Conservation (phyloP, 1,284 basidiomycete species). For the Laetiporus sulphureus region DNA sequence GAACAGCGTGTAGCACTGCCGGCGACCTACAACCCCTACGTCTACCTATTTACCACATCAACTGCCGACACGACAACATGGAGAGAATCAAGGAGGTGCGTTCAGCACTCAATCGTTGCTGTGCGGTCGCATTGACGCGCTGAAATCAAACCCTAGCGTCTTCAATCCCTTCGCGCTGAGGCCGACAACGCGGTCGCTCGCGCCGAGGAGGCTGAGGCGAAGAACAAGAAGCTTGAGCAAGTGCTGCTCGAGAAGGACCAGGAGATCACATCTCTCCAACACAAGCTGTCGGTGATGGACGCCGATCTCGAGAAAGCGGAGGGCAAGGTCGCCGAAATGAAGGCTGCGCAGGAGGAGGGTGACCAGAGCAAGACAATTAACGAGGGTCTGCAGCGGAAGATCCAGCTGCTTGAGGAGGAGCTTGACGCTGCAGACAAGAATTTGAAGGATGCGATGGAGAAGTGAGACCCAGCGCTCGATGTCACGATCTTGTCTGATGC, state of each 20-base stretch:
- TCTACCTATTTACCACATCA: too few species aligned
- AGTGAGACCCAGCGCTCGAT: conserved; percentile 50
- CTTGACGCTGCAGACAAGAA: conserved; percentile 96
- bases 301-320: conserved; percentile 76
- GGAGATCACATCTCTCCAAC: conserved; percentile 78
- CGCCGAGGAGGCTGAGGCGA: conserved; percentile 80
- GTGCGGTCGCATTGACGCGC: neutral
- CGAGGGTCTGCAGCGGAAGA: conserved; percentile 80
- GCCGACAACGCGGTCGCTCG: conserved; percentile 77
- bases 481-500: conserved; percentile 6
- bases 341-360: conserved; percentile 65
- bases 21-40: too few species aligned
- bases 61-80: conserved; percentile 35
- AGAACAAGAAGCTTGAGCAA: conserved; percentile 84
- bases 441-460: conserved; percentile 94
- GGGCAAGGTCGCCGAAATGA: conserved; percentile 64
- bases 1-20: too few species aligned
- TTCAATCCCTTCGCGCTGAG: conserved; percentile 72
- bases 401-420: conserved; percentile 92
- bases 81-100: conserved; percentile 73
- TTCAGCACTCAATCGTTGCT: neutral
- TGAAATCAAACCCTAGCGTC: conserved; percentile 43
- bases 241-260: conserved; percentile 82
- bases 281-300: conserved; percentile 71
- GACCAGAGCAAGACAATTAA: conserved; percentile 71